Evolutionary conservation across 2,329 filamentous ascomycete genomes (phyloP), one percentile per base, ranked within the genome.

Genomic region (Dendrostoma leiphaemia): DNA sequence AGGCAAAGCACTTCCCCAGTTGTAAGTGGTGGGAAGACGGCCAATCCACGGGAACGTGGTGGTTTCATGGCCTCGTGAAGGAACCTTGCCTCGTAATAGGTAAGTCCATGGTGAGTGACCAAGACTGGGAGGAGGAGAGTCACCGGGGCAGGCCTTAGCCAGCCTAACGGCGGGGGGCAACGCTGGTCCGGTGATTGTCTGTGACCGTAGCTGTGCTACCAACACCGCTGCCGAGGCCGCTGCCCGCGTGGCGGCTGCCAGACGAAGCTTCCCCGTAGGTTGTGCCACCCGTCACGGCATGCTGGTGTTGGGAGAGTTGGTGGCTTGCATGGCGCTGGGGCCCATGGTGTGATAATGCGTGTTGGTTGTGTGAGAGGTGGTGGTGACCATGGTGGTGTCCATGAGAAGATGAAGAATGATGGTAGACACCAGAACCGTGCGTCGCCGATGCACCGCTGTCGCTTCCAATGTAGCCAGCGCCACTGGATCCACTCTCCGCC

Each of bases 181-280:
- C 28, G 38, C 43, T 48, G 40, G 45, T 28, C 28, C 55, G 55
- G 48, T 58, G 55, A 48, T 32, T 58, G 48, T 48, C 52, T 38
- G 48, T 41, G 29, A 35, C 43, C 44, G 52, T 28, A n/a, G 48
- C 45, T 21, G 48, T 58, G 34, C 43, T 24, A 51, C 49, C 49
- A 23, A 48, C 35, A 28, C 48, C 51, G 44, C 53, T 35, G 32
- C 29, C 13, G 26, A 55, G 48, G 41, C 55, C 51, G 12, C 23
- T 46, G 44, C 48, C 48, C 28, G 44, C 41, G 43, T n/a, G 55
- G 51, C 44, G 48, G 52, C 38, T 43, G 13, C 52, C 55, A 44
- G 52, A 32, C 8, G 43, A 24, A 12, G 35, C 28, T 48, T 52
- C 55, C 43, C 55, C 55, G 48, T 58, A 58, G 26, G 55, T n/a